Conservation (phyloP, 331 rosid species). For the Stylosanthes scabra region DNA sequence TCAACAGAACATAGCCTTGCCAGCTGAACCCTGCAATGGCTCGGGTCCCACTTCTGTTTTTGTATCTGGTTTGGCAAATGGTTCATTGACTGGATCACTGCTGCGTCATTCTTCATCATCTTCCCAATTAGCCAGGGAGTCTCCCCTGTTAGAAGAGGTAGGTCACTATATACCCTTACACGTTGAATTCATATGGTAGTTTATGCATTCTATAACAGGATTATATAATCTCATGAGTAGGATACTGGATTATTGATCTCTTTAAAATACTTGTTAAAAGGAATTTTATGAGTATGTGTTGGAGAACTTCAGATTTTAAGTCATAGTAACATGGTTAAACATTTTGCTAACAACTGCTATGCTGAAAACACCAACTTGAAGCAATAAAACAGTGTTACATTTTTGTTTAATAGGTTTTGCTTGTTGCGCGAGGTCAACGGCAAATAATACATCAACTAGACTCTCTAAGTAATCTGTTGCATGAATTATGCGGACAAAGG, state of each 20-base stretch:
- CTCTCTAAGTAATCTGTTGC: constrained; percentile 78
- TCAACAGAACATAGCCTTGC: constrained; percentile 89
- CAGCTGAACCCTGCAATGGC: constrained; percentile 83
- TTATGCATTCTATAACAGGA: background rate
- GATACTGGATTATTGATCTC: background rate
- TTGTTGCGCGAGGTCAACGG: constrained; percentile 77
- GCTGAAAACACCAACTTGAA: background rate
- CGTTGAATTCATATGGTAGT: constrained; percentile 24
- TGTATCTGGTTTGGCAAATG: constrained; percentile 73
- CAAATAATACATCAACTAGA: constrained; percentile 88
- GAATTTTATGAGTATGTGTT: background rate
- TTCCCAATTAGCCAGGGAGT: constrained; percentile 82
- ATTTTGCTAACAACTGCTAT: too few species aligned
- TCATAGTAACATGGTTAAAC: too few species aligned
- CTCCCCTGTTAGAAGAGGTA: constrained; percentile 91
- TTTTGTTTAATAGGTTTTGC: constrained; percentile 54
- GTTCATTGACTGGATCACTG: constrained; percentile 77
- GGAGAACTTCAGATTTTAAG: background rate
- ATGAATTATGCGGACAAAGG: constrained; percentile 69
- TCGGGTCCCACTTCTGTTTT: constrained; percentile 77
- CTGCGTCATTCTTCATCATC: constrained; percentile 82
- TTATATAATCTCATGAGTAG: constrained; percentile 1
- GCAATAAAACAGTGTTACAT: background rate
- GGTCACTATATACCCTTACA: constrained; percentile 26
- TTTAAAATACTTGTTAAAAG: constrained; percentile 9